A percentile compares a stretch with the other conserved stretches of the same genome.
Conservation (phyloP, 371 early-diverging fungal species). For the Apophysomyces variabilis region DNA sequence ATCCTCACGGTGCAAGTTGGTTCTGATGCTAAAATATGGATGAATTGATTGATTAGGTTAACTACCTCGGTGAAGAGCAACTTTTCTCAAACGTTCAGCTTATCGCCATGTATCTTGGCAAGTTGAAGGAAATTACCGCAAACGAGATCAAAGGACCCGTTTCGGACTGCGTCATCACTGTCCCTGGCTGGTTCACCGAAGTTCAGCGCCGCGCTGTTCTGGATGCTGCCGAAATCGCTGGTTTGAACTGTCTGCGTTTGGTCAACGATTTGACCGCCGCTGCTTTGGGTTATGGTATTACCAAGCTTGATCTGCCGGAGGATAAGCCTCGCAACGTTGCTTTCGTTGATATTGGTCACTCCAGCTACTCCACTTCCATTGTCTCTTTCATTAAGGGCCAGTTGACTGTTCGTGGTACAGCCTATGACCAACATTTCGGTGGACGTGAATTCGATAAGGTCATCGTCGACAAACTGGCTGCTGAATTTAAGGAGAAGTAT, state of each 20-base stretch:
- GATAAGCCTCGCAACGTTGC: constrained; percentile 92
- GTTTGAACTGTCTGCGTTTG: constrained; percentile 91
- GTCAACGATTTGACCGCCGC: constrained; percentile 95
- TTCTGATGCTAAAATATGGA: no score
- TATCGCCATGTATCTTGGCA: constrained; percentile 91
- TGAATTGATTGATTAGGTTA: constrained; percentile 48
- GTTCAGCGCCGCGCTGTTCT: constrained; percentile 89
- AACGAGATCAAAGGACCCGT: constrained; percentile 85
- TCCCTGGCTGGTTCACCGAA: constrained; percentile 96
- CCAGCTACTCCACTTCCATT: constrained; percentile 86
- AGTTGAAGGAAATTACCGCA: constrained; percentile 90
- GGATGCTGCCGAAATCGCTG: constrained; percentile 90
- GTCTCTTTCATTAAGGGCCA: constrained; percentile 95
- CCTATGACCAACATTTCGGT: constrained; percentile 92
- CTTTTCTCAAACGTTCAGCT: constrained; percentile 90
- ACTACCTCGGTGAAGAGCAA: constrained; percentile 77
- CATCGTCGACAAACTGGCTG: constrained; percentile 83
- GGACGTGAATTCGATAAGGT: constrained; percentile 95
- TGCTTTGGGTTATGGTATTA: constrained; percentile 97
- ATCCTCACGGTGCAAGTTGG: no score
- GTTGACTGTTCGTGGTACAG: constrained; percentile 87
- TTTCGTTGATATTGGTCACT: constrained; percentile 96
- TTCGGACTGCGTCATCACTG: constrained; percentile 93
- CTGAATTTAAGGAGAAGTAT: constrained; percentile 92
- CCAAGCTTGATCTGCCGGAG: constrained; percentile 96